Evolutionary conservation across 495 filamentous ascomycete species (phyloP), one percentile per base, ranked within the genome.

Genomic region (Immersiella caudata): DNA sequence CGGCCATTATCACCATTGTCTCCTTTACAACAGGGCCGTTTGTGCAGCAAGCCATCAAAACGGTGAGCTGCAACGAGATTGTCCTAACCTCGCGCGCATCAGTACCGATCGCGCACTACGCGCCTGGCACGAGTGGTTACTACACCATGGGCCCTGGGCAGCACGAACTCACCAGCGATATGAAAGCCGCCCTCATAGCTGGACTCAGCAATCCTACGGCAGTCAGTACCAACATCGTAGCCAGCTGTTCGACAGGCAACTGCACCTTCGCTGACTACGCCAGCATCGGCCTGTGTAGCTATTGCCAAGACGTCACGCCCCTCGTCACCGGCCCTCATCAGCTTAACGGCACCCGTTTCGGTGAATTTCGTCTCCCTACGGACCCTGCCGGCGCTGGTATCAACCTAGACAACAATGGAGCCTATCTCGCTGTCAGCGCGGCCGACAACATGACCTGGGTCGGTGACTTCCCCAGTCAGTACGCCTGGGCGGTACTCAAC

Each of bases 231-330:
- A 52, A 52, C 49, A 52, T 52, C 21, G 49, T 52, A 3, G 2
- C 21, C 49, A 22, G 4, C 49, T 52, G 49, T 14, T 12, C 16
- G 12, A 52, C 49, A n/a, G 49, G 49, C 18, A 52, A 52, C 49
- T 52, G 49, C 49, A 52, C 49, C 49, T 52, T 52, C 49, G 2
- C 12, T 2, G 49, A 52, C 49, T 52, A 52, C 12, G 49, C 49
- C 49, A 52, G 49, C 49, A 52, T 52, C 49, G 49, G 49, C 16
- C 21, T 52, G 16, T 52, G 49, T 12, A 52, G 49, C 49, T 52
- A 52, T 14, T 52, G 49, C 49, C 3, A 52, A 22, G 49, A n/a
- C 21, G 16, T 52, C 21, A 18, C 49, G 16, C 21, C 49, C 21
- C 49, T 52, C 49, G 49, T 52, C 21, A 52, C 49, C 18, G 49